Evolutionary conservation across 257 asterid species (phyloP).

Genomic region (Thymus quinquecostatus): DNA sequence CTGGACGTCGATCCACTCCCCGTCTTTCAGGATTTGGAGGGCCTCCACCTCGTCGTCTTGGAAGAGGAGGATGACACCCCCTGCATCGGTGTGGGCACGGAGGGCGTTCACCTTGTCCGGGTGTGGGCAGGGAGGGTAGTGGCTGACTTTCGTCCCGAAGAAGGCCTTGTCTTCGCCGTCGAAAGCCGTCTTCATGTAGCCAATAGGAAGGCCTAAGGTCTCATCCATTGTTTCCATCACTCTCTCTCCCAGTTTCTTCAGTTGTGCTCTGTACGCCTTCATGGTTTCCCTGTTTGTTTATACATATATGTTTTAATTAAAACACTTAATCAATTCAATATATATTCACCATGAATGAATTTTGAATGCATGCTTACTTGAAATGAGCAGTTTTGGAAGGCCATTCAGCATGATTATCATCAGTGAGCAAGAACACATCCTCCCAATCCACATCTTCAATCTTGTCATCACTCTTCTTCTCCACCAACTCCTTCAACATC

Average conservation of each 20-base stretch:
- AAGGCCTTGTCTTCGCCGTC: constrained; percentile 35
- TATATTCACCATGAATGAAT: no score
- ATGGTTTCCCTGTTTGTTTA: constrained; percentile 52
- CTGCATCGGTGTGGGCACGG: constrained; percentile 78
- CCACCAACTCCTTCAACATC: constrained; percentile 48
- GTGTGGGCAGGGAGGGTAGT: constrained; percentile 64
- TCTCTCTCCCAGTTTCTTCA: constrained; percentile 54
- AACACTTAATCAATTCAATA: neutral
- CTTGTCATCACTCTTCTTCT: constrained; percentile 39
- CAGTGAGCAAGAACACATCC: constrained; percentile 74
- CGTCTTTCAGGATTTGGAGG: constrained; percentile 67
- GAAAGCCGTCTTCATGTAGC: constrained; percentile 56
- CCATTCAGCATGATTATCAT: constrained; percentile 60
- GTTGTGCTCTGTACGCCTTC: constrained; percentile 55
- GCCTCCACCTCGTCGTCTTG: constrained; percentile 69
- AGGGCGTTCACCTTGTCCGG: constrained; percentile 64
- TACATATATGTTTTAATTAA: no score
- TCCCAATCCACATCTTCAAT: constrained; percentile 64
- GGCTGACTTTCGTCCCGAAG: constrained; percentile 77
- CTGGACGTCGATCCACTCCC: constrained; percentile 51
- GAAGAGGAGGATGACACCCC: constrained; percentile 66
- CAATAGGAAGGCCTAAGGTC: constrained; percentile 56
- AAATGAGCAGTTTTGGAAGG: constrained; percentile 54
- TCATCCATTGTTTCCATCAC: constrained; percentile 61
- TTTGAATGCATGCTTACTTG: constrained; percentile 36